Conservation (phyloP, 345 rosid species). For the Rhodamnia argentea region DNA sequence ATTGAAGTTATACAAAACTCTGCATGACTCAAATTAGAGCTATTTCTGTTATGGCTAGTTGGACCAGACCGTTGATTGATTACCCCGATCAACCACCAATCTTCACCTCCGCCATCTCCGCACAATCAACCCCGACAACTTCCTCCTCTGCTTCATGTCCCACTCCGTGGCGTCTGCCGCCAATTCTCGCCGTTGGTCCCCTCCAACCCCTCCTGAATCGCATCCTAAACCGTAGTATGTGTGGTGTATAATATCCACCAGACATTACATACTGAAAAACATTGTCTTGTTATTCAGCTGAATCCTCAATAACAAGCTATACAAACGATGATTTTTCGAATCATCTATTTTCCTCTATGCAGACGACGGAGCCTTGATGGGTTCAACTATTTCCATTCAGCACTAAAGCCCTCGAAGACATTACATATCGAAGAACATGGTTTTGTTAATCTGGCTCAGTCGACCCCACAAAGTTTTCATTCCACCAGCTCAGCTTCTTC, state of each 20-base stretch:
- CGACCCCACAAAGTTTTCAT: background rate
- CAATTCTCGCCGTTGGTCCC: background rate
- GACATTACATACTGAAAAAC: background rate
- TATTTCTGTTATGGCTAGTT: background rate
- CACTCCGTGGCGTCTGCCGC: background rate
- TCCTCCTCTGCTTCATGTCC: background rate
- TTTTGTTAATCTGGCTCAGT: background rate
- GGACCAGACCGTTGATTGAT: background rate
- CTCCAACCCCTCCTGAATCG: background rate
- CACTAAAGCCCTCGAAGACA: too few relatives aligned
- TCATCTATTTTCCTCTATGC: too few relatives aligned
- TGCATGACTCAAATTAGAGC: background rate
- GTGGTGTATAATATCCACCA: background rate
- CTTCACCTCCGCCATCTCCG: background rate
- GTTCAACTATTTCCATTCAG: too few relatives aligned
- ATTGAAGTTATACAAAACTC: background rate
- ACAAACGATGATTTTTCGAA: too few relatives aligned
- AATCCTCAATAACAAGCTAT: too few relatives aligned
- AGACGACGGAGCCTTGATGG: too few relatives aligned
- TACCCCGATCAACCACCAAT: background rate
- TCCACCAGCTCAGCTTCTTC: background rate
- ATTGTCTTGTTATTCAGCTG: background rate
- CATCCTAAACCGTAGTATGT: background rate
- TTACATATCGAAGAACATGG: too few relatives aligned
- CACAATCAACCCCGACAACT: background rate